Evolutionary conservation across 139 green algal genomes (phyloP), one percentile per base, ranked within the genome.

Genomic region (Ostreobium quekettii): DNA sequence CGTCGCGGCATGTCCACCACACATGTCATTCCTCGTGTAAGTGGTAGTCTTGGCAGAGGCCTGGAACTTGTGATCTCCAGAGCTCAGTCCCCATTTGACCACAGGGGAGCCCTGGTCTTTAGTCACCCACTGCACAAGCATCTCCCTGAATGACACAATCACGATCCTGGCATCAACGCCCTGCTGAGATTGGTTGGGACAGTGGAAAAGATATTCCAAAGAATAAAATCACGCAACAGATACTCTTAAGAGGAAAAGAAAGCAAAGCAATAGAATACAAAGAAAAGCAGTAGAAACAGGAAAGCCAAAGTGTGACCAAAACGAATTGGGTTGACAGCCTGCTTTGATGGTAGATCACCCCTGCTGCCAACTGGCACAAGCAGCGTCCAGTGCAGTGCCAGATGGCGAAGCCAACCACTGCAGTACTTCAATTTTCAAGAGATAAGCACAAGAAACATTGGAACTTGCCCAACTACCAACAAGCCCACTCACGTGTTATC

Each of bases 41-140:
- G 76, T 86, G 38, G 29, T 26, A 32, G 39, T 77, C 5, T n/a
- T 66, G 1, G 70, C 78, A 19, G 22, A 24, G 1, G 69, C 70
- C 0, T 30, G 68, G 37, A 48, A 15, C 0, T 2, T 36, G 60
- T 79, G 82, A 0, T 59, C 0, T 1, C 76, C 80, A 28, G 76
- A 31, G 4, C 36, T 11, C 1, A 53, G 64, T 6, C 83, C 81
- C 75, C 72, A 85, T 15, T 69, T 62, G 3, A 82, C 81, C 47
- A 67, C 30, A 0, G 82, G 72, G 4, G 36, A 24, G 11, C 32
- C 60, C 8, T 53, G 60, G 66, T 85, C 67, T 4, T 42, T 53
- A 3, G 82, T 87, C 15, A 72, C 72, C 84, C 84, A 90, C 66
- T 86, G 76, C 15, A 88, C 71, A 1, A 60, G 15, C 82, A 90